Evolutionary conservation across 2,329 filamentous ascomycete genomes (phyloP), one percentile per base, ranked within the genome.

Genomic region (Raffaelea deltoideospora): DNA sequence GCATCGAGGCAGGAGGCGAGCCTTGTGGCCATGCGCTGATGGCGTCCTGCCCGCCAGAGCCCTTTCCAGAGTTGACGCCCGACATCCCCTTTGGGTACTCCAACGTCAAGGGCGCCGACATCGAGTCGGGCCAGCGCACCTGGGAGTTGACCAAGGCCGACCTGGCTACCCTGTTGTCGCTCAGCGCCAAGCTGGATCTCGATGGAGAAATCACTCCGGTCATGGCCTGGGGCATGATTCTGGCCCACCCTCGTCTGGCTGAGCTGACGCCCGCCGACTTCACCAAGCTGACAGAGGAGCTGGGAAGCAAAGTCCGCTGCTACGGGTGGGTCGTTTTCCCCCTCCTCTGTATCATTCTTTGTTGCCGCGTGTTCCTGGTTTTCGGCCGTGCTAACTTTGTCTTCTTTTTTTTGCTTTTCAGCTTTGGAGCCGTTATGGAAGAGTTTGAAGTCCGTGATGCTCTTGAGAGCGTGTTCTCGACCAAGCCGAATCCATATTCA

Each of bases 201-300:
- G 83, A 90, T 42, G 85, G 85, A 36, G 84, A 92, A 58, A 83
- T 96, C 49, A 96, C 88, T 15, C 90, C 90, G 0, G 82, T 95
- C 46, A 93, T 93, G 84, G 87, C 87, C 1, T 88, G 90, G 75
- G 80, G 84, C 34, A 80, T 83, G 59, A 69, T 96, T 34, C 63
- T 85, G 43, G 69, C 66, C 32, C 78, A 90, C 55, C 72, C 79
- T 27, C 66, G 79, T 43, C 75, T 87, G 44, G 53, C 53, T 5
- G 73, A 79, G 46, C 59, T 95, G 45, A 72, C 64, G 14, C 56
- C 60, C 35, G 67, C 72, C 28, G 85, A 95, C 50, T 74, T 94
- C 47, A 65, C 69, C 47, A 68, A 64, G 43, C 65, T 95, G 45
- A 76, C 80, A 35, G 75, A 77, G 35, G 81, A 85, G 40, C 65